A percentile compares a stretch with the other conserved stretches of the same genome.
phyloP scores from a whole-genome alignment of 73 alveolate genomes.

The Tetrahymena elliotti region DNA sequence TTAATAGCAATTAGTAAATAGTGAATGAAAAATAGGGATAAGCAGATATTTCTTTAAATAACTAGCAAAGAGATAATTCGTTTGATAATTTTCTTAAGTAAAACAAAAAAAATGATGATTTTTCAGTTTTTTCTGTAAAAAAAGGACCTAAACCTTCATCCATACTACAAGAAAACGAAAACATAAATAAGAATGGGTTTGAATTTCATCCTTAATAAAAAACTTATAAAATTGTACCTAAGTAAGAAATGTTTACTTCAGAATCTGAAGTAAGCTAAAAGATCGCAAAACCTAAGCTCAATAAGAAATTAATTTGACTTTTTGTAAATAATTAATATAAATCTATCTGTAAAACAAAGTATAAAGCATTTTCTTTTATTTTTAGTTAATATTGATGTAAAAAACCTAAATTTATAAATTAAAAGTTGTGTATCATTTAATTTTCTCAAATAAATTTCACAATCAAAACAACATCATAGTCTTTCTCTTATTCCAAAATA shows the following conservation, averaged over 20 bases:
- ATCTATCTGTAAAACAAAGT: background rate
- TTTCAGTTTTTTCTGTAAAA: background rate
- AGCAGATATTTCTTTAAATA: background rate
- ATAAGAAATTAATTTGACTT: background rate
- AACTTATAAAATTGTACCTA: background rate
- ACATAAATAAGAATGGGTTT: background rate
- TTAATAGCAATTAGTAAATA: background rate
- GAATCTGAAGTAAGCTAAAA: background rate
- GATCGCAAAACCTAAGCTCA: background rate
- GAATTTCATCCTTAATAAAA: background rate
- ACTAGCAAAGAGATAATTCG: background rate
- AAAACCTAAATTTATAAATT: too few species aligned
- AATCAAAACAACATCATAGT: too few species aligned
- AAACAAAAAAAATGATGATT: background rate
- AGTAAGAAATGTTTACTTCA: background rate
- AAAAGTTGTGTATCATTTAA: too few species aligned
- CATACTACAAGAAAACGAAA: background rate
- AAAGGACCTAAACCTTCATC: background rate
- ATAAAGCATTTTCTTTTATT: too few species aligned
- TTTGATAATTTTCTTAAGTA: background rate
- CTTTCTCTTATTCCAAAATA: too few species aligned
- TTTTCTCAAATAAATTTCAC: too few species aligned
- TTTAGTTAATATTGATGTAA: too few species aligned
- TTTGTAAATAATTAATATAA: too few species aligned
- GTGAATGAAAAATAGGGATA: background rate